These are phyloP conservation scores for Crithidia bombi DNA, from an alignment of 208 protist species.

Conservation along the genomic window DNA sequence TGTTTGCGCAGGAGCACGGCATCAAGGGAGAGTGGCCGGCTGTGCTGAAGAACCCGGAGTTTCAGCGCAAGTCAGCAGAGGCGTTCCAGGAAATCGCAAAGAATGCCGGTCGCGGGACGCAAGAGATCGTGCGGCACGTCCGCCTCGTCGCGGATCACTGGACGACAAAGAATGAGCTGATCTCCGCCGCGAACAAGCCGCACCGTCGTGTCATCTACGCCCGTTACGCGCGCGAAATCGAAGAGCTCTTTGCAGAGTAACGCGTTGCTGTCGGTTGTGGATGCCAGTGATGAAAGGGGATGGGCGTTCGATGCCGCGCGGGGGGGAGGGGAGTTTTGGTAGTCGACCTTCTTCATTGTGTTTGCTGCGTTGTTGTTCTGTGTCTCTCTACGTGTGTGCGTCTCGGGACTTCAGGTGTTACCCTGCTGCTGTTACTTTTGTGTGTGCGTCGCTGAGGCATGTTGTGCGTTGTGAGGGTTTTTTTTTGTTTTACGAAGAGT, in stretches of 20 bases:
- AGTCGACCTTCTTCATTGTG: too few species aligned
- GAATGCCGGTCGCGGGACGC: slow-evolving; percentile 55
- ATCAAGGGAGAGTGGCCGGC: slow-evolving; percentile 47
- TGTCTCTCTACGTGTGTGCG: too few species aligned
- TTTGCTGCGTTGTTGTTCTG: too few species aligned
- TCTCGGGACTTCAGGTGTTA: too few species aligned
- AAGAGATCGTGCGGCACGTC: slow-evolving; percentile 66
- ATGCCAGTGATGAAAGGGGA: too few species aligned
- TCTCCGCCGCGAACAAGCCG: slow-evolving; percentile 74
- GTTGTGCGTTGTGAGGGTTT: too few species aligned
- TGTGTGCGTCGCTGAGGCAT: too few species aligned
- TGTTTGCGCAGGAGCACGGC: slow-evolving; percentile 47
- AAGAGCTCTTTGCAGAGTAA: slow-evolving; percentile 58
- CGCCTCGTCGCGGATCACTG: slow-evolving; percentile 62
- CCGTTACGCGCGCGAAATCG: slow-evolving; percentile 64
- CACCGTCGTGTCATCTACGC: slow-evolving; percentile 51
- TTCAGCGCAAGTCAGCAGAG: slow-evolving; percentile 42
- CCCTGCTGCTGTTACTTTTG: too few species aligned
- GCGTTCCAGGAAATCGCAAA: slow-evolving; percentile 47
- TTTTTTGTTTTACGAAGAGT: too few species aligned
- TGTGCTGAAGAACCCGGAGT: slow-evolving; percentile 41
- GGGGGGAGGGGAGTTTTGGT: not conserved
- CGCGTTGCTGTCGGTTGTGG: not conserved
- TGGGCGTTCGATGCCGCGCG: not conserved
- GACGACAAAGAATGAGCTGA: slow-evolving; percentile 78